Evolutionary conservation across 1,284 basidiomycete species (phyloP), one percentile per base, ranked within the genome.

Genomic region (Athelia sp.): DNA sequence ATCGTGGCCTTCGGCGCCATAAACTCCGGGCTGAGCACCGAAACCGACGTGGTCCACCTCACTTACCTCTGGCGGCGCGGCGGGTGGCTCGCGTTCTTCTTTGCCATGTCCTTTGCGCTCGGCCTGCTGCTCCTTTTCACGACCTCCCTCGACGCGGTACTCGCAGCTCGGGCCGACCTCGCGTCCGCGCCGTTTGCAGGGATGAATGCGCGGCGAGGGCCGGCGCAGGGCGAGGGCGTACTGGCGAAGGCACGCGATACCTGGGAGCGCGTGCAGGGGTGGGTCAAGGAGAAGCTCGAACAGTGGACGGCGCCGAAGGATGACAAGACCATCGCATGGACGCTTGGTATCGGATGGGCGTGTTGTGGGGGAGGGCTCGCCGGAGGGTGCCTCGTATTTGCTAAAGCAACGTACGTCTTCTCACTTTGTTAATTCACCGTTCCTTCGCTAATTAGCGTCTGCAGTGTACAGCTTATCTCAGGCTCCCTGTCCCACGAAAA

Each of bases 341-440:
- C 90, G 14, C 76, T 94, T 43, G 94, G 93, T 4, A 90, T 97
- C 46, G 87, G 86, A 0, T 98, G 93, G 93, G 88, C 91, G 1
- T 92, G 91, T 51, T 84, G 84, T 48, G 93, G 93, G 26, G 94
- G 94, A 6, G 84, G 90, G 29, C 72, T 98, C 26, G 92, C 92
- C 1, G 94, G 94, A 2, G 84, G 86, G 36, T 88, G 84, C 67
- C 73, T 98, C 45, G 90, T 98, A 2, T 95, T 97, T 61, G 93
- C 94, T 1, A 96, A 96, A 66, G 90, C 88, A 29, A 80, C 79
- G 87, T 89, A 59, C 65, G 85, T 75, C 6, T 46, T 59, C 64
- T 55, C 53, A 60, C 46, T 52, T 15, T 22, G n/a, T 35, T n/a
- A 46, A 21, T 51, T 44, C 6, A 23, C 19, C n/a, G n/a, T n/a